A percentile compares a stretch with the other conserved stretches of the same genome.
Evolutionary conservation across 2,329 filamentous ascomycete genomes (phyloP).

Genomic region (Aspergillus terreus): DNA sequence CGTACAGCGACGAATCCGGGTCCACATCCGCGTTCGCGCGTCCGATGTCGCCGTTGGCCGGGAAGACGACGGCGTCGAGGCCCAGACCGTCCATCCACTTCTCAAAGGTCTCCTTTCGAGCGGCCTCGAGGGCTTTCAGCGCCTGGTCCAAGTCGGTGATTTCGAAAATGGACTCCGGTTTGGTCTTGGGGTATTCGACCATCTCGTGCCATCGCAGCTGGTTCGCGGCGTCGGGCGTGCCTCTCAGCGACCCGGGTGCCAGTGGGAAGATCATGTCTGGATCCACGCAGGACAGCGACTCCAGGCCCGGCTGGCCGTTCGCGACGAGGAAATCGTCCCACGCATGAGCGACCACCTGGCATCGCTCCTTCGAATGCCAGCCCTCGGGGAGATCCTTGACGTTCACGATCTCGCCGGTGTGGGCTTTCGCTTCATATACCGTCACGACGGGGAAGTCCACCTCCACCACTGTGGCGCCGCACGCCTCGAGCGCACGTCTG

Average conservation of each 20-base stretch:
- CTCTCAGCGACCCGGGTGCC: conserved; percentile 22
- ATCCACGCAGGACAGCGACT: conserved; percentile 41
- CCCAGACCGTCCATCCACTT: conserved; percentile 46
- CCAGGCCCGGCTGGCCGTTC: conserved; percentile 40
- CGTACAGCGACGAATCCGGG: conserved; percentile 30
- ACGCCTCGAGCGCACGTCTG: conserved; percentile 21
- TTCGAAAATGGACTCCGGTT: conserved; percentile 37
- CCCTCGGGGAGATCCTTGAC: conserved; percentile 40
- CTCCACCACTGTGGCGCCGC: conserved; percentile 32
- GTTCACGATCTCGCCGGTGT: conserved; percentile 33
- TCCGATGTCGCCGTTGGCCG: conserved; percentile 50
- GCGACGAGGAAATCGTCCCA: conserved; percentile 51
- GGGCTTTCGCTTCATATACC: conserved; percentile 33
- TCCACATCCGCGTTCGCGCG: conserved; percentile 46
- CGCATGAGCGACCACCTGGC: conserved; percentile 48
- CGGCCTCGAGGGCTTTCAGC: conserved; percentile 45
- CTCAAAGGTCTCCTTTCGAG: conserved; percentile 49
- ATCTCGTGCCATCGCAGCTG: conserved; percentile 24
- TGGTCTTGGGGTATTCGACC: conserved; percentile 21
- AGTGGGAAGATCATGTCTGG: conserved; percentile 36
- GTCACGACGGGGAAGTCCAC: conserved; percentile 31
- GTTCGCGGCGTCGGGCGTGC: conserved; percentile 21
- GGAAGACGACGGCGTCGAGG: conserved; percentile 49
- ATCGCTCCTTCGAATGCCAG: conserved; percentile 48
- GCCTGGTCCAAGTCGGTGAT: conserved; percentile 41